These are phyloP conservation scores for Arctium lappa DNA, from an alignment of 129 eudicot species.

Conservation along the genomic window DNA sequence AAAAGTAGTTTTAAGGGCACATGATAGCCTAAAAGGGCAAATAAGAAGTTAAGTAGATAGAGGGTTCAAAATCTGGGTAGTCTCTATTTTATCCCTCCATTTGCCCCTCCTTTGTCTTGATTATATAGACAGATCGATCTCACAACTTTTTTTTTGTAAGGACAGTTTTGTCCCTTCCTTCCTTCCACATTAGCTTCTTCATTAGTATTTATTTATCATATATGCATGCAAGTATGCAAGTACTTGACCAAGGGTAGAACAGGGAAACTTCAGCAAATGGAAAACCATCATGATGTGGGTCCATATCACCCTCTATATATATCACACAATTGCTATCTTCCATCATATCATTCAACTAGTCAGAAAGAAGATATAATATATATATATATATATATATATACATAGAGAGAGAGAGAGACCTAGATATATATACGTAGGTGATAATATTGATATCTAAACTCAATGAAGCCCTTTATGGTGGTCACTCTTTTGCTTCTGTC, in stretches of 20 bases:
- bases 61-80: neutral
- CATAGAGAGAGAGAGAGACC: neutral
- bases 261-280: conserved; percentile 1
- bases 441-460: conserved; percentile 12
- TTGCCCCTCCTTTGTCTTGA: neutral
- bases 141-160: neutral
- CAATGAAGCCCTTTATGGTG: conserved; percentile 43
- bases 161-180: neutral
- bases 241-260: neutral
- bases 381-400: neutral
- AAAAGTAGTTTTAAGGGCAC: neutral
- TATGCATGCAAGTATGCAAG: neutral
- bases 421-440: neutral
- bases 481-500: conserved; percentile 37
- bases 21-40: neutral
- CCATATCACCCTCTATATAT: neutral
- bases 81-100: neutral
- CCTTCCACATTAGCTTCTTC: neutral
- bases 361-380: neutral
- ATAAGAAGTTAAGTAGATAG: neutral
- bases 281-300: conserved; percentile 4
- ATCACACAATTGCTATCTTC: neutral
- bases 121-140: neutral
- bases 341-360: neutral
- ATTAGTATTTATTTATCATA: neutral